Evolutionary conservation across 2,329 filamentous ascomycete genomes (phyloP).

Genomic region (Paecilomyces formosus): DNA sequence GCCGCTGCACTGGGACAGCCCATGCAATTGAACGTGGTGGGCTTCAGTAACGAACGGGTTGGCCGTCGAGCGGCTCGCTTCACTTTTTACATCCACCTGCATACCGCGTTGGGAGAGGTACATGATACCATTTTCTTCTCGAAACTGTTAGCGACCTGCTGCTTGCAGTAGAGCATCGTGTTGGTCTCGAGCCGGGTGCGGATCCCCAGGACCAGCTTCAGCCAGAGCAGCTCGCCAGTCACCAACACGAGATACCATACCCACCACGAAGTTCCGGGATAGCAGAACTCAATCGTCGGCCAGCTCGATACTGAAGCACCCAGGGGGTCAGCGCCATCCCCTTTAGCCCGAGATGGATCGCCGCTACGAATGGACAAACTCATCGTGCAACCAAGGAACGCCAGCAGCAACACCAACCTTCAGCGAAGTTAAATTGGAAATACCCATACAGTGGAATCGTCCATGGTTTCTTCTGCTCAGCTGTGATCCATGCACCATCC

Average conservation of each 20-base stretch:
- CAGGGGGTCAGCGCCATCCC: background rate
- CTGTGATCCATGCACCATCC: background rate
- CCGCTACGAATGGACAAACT: background rate
- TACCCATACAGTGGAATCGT: background rate
- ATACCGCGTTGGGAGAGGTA: background rate
- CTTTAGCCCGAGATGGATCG: background rate
- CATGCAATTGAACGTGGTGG: background rate
- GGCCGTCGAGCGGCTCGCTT: background rate
- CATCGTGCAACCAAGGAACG: background rate
- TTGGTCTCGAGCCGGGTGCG: background rate
- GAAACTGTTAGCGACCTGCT: background rate
- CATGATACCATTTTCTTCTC: background rate
- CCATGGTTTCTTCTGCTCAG: background rate
- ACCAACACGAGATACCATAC: background rate
- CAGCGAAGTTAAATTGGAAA: background rate
- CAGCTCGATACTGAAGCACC: background rate
- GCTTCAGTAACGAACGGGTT: too few relatives aligned
- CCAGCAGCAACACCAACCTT: background rate
- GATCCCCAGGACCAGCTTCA: background rate
- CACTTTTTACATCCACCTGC: background rate
- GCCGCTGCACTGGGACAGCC: background rate
- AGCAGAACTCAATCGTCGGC: background rate
- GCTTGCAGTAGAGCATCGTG: background rate
- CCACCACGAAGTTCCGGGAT: background rate
- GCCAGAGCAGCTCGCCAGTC: background rate